These are phyloP conservation scores for Coemansia sp. DNA, from an alignment of 192 early-diverging fungal genomes.

Conservation along the genomic window DNA sequence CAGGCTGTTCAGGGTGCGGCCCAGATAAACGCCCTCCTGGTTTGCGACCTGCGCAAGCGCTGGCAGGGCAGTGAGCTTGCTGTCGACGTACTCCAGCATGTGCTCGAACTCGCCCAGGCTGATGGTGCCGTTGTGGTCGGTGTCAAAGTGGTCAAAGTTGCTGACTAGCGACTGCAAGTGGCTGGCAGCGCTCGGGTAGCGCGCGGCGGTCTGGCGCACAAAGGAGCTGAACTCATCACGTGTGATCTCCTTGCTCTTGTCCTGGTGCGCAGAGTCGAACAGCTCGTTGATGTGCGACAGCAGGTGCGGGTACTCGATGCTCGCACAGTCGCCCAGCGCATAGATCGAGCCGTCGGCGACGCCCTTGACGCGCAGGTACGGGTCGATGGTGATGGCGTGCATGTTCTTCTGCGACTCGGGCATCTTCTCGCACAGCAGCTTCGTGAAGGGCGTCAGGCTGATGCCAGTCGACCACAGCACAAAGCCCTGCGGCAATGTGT, in stretches of 20 bases:
- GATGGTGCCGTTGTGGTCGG: conserved; percentile 35
- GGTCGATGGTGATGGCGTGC: conserved; percentile 71
- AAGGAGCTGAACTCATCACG: conserved; percentile 36
- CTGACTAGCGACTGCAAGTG: conserved; percentile 43
- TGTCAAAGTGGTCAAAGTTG: conserved; percentile 44
- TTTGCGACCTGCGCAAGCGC: conserved; percentile 90
- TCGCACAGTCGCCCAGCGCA: conserved; percentile 89
- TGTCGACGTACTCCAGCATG: conserved; percentile 52
- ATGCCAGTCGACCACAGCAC: conserved; percentile 81
- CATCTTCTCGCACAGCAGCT: conserved; percentile 54
- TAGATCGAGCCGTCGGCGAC: conserved; percentile 67
- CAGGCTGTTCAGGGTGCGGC: conserved; percentile 62
- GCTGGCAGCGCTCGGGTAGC: conserved; percentile 36
- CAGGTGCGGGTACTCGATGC: conserved; percentile 66
- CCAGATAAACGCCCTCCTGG: conserved; percentile 86
- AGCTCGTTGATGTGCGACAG: conserved; percentile 41
- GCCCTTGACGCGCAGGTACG: conserved; percentile 69
- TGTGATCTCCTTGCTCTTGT: conserved; percentile 32
- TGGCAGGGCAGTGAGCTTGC: conserved; percentile 70
- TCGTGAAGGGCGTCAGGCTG: conserved; percentile 63
- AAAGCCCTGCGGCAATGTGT: conserved; percentile 65
- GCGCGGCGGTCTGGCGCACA: conserved; percentile 17
- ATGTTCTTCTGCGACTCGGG: conserved; percentile 33
- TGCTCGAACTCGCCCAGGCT: conserved; percentile 33
- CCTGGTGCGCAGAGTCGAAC: conserved; percentile 40